Conservation (phyloP, 148 eudicot genomes). For the Rhododendron henanense region DNA sequence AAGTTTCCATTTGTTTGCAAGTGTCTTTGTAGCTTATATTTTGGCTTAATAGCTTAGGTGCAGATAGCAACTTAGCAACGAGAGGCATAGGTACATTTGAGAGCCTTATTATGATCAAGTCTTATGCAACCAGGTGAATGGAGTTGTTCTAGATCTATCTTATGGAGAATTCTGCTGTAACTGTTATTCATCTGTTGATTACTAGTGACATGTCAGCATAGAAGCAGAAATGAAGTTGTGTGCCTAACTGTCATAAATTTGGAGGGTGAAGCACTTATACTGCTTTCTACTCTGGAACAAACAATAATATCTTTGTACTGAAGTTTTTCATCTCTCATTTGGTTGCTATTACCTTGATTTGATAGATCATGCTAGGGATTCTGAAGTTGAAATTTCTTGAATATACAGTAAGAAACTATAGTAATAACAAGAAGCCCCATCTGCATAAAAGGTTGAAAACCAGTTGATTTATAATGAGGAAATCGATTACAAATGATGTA, state of each 20-base stretch:
- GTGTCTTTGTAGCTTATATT: slow-evolving; percentile 3
- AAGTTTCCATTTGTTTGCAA: not conserved
- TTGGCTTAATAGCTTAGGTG: not conserved
- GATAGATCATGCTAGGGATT: not conserved
- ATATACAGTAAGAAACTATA: not conserved
- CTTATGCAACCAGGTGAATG: not conserved
- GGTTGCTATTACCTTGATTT: not conserved
- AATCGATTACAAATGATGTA: not conserved
- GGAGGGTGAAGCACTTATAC: not conserved
- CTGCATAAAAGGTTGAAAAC: slow-evolving; percentile 5
- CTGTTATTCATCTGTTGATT: not conserved
- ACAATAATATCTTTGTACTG: not conserved
- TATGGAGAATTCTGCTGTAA: not conserved
- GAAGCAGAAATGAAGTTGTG: not conserved
- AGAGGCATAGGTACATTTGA: not conserved
- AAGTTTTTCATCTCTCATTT: not conserved
- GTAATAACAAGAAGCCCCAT: not conserved
- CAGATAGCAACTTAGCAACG: not conserved
- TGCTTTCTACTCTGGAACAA: not conserved
- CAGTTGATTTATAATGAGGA: not conserved
- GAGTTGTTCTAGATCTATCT: not conserved
- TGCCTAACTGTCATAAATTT: not conserved
- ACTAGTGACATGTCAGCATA: not conserved
- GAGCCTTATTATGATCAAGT: not conserved
- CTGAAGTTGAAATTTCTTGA: not conserved